phyloP scores from a whole-genome alignment of 306 rosid species.

The Amphicarpaea edgeworthii region DNA sequence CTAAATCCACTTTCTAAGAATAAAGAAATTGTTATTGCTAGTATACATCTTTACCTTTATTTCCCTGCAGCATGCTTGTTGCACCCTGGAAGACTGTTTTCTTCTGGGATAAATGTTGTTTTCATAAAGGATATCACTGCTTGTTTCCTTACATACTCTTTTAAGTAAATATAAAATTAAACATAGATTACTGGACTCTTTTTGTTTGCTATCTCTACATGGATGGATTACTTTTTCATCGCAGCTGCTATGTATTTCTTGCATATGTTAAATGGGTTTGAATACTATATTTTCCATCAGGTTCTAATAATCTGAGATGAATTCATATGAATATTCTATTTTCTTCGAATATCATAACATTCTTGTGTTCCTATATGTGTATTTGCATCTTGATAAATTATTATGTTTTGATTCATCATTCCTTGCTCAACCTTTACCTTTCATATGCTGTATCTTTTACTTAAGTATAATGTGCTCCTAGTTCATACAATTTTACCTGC shows the following conservation, averaged over 20 bases:
- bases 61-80: slow-evolving; percentile 18
- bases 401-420: slow-evolving; percentile 30
- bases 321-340: neutral
- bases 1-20: no score
- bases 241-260: slow-evolving; percentile 28
- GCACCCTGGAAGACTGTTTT: neutral
- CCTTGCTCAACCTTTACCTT: slow-evolving; percentile 10
- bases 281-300: slow-evolving; percentile 23
- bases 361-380: slow-evolving; percentile 13
- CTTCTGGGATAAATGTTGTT: slow-evolving; percentile 24
- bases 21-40: neutral
- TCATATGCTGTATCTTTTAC: slow-evolving; percentile 24
- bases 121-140: slow-evolving; percentile 17
- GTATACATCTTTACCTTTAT: slow-evolving; percentile 8
- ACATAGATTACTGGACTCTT: neutral
- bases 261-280: neutral
- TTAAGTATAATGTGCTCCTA: slow-evolving; percentile 4
- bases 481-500: neutral
- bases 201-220: slow-evolving; percentile 3
- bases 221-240: slow-evolving; percentile 15
- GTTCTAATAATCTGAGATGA: neutral
- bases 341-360: neutral
- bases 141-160: slow-evolving; percentile 23
- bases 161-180: neutral
- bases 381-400: slow-evolving; percentile 29